These are phyloP conservation scores for Sporisorium sorghi DNA, from an alignment of 1,284 basidiomycete species.

Conservation along the genomic window DNA sequence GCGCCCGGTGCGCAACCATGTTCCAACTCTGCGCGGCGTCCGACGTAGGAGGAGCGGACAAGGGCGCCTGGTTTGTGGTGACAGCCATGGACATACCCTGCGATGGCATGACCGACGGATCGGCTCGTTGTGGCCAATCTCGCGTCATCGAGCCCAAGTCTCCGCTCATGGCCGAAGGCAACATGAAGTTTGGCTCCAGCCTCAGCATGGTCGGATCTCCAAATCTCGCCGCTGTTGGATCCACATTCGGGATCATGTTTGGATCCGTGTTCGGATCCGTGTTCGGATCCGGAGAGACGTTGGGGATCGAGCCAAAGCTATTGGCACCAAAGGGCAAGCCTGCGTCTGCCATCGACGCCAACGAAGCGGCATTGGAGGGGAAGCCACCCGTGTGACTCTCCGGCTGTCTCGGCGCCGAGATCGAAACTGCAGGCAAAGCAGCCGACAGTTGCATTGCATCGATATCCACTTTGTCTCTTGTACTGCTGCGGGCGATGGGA, in stretches of 20 bases:
- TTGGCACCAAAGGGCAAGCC: conserved; percentile 10
- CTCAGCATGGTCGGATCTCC: conserved; percentile 24
- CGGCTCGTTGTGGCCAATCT: conserved; percentile 22
- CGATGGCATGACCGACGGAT: neutral
- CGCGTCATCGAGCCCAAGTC: conserved; percentile 10
- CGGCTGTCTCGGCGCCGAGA: conserved; percentile 8
- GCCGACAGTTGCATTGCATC: conserved; percentile 30
- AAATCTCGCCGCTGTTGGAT: conserved; percentile 1
- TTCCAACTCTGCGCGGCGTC: conserved; percentile 16
- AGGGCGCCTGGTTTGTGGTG: neutral
- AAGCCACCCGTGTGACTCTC: neutral
- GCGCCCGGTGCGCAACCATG: conserved; percentile 23
- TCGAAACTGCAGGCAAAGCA: conserved; percentile 14
- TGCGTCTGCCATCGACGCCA: neutral
- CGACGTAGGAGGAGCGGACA: neutral
- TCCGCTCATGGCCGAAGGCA: conserved; percentile 13
- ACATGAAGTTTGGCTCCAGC: conserved; percentile 20
- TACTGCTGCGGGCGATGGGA: conserved; percentile 30
- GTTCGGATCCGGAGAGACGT: conserved; percentile 13
- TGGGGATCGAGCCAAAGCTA: conserved; percentile 9
- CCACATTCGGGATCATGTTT: conserved; percentile 1
- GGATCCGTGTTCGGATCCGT: conserved; percentile 5
- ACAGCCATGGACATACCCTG: neutral
- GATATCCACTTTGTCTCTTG: conserved; percentile 34
- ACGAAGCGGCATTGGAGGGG: neutral